A percentile compares a stretch with the other conserved stretches of the same genome.
Evolutionary conservation across 441 rosid species (phyloP).

Genomic region (Adansonia grandidieri): DNA sequence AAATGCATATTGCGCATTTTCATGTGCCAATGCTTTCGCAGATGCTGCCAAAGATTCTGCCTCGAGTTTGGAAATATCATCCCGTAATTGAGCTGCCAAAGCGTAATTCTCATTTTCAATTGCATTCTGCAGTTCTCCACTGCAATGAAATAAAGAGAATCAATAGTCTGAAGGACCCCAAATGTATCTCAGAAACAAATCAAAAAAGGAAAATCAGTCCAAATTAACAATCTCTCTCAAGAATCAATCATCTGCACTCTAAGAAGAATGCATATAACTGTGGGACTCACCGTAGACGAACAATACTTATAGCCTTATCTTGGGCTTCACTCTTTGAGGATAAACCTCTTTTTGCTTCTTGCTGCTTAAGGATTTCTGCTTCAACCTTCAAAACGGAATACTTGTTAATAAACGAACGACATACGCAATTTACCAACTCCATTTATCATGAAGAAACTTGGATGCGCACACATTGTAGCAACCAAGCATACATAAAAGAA

Average conservation of each 20-base stretch:
- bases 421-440: constrained; percentile 18
- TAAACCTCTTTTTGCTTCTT: constrained; percentile 74
- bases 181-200: constrained; percentile 1
- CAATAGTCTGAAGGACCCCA: constrained; percentile 11
- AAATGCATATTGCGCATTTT: constrained; percentile 73
- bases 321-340: constrained; percentile 96
- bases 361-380: constrained; percentile 69
- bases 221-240: background rate
- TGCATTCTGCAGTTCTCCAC: constrained; percentile 87
- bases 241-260: background rate
- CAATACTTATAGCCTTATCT: constrained; percentile 78
- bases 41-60: constrained; percentile 89
- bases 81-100: constrained; percentile 77
- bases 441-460: constrained; percentile 26
- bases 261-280: background rate
- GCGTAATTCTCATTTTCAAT: constrained; percentile 80
- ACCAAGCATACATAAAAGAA: constrained; percentile 9
- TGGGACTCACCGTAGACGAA: constrained; percentile 69
- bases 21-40: constrained; percentile 81
- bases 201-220: background rate
- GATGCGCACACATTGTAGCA: background rate
- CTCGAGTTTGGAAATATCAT: constrained; percentile 78
- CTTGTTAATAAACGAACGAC: constrained; percentile 26
- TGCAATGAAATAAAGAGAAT: constrained; percentile 43
- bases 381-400: constrained; percentile 69